Evolutionary conservation across 129 eudicot genomes (phyloP).

Genomic region (Flaveria brownii): DNA sequence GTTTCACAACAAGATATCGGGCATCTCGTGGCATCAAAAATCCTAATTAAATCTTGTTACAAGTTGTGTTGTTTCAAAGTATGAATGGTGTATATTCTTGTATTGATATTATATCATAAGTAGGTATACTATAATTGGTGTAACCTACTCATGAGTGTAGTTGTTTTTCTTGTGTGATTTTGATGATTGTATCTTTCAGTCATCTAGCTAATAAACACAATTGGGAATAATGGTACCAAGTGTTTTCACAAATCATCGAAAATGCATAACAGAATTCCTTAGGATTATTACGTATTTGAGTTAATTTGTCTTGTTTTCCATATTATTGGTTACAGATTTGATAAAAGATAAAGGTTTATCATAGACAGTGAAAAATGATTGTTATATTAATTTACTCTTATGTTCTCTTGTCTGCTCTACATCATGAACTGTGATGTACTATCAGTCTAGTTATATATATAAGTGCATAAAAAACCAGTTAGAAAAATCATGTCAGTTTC

Average conservation of each 20-base stretch:
- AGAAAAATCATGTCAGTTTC: too few relatives aligned
- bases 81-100: constrained; percentile 31
- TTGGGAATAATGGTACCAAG: neutral
- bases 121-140: neutral
- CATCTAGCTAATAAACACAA: constrained; percentile 11
- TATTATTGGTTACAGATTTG: too few relatives aligned
- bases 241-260: neutral
- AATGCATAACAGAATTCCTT: neutral
- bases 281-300: too few relatives aligned
- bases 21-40: constrained; percentile 38
- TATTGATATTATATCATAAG: constrained; percentile 7
- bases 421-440: too few relatives aligned
- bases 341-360: too few relatives aligned
- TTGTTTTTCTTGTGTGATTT: constrained; percentile 9
- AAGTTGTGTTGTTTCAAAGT: constrained; percentile 12
- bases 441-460: too few relatives aligned
- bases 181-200: constrained; percentile 4
- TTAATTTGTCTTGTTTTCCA: too few relatives aligned
- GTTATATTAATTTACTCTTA: too few relatives aligned
- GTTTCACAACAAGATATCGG: constrained; percentile 43
- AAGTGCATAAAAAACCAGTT: too few relatives aligned
- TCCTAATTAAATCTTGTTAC: constrained; percentile 15
- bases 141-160: constrained; percentile 15
- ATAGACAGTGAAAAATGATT: too few relatives aligned
- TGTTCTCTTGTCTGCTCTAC: too few relatives aligned